Conservation (phyloP, 345 rosid species). For the Cardamine chenopodiifolia region DNA sequence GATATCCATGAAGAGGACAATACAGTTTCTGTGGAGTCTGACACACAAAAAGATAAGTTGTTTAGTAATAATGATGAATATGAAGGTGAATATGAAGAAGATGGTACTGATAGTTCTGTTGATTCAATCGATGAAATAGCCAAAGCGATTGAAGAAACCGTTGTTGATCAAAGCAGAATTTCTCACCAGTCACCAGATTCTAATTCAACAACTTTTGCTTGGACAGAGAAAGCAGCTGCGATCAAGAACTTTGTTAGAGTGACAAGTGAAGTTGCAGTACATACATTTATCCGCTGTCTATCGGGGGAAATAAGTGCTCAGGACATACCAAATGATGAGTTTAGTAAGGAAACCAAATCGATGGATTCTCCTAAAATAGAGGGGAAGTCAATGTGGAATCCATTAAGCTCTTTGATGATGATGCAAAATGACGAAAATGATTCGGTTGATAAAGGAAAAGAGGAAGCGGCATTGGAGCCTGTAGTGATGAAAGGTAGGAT, state of each 20-base stretch:
- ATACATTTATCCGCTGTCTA: conserved; percentile 55
- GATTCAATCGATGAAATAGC: conserved; percentile 39
- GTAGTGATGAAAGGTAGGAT: conserved; percentile 66
- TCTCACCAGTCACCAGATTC: conserved; percentile 45
- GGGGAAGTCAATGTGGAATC: conserved; percentile 66
- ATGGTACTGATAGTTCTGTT: conserved; percentile 22
- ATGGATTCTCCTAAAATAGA: conserved; percentile 46
- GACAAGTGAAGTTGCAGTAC: conserved; percentile 69
- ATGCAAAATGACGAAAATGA: conserved; percentile 51
- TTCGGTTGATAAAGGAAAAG: conserved; percentile 39
- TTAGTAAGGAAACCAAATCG: conserved; percentile 23
- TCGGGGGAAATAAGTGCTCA: conserved; percentile 50
- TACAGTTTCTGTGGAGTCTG: background rate
- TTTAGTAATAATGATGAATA: conserved; percentile 24
- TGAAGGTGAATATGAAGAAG: conserved; percentile 32
- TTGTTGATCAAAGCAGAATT: conserved; percentile 15
- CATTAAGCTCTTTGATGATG: conserved; percentile 58
- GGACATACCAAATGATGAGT: conserved; percentile 40
- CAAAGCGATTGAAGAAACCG: conserved; percentile 38
- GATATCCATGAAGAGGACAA: conserved; percentile 28
- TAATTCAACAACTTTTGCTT: conserved; percentile 47
- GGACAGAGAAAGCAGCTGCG: conserved; percentile 75
- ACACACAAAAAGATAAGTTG: conserved; percentile 11
- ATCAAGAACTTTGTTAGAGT: conserved; percentile 67
- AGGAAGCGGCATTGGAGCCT: conserved; percentile 46